Percentiles rank a stretch among this genome's conserved stretches.
These are phyloP conservation scores for Penicillium crystallinum DNA, from an alignment of 495 filamentous ascomycete genomes.

Conservation along the genomic window DNA sequence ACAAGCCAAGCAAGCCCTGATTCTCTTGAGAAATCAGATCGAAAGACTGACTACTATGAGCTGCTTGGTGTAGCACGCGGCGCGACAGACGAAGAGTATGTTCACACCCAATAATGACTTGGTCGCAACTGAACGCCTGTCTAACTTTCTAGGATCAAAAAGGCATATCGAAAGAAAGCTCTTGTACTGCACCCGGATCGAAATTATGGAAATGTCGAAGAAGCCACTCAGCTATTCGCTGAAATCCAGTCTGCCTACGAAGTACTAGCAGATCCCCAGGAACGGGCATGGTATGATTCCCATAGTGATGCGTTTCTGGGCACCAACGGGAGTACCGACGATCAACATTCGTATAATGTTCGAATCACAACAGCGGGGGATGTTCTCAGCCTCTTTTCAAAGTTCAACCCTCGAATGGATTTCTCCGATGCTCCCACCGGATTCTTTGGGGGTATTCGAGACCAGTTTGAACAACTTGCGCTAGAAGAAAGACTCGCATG, in stretches of 20 bases:
- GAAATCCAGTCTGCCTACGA: conserved; percentile 92
- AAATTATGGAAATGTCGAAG: conserved; percentile 81
- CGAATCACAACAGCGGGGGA: conserved; percentile 73
- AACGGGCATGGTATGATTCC: conserved; percentile 95
- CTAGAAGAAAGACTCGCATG: conserved; percentile 71
- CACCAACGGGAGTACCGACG: conserved; percentile 40
- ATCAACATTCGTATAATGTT: conserved; percentile 56
- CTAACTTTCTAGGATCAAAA: conserved; percentile 65
- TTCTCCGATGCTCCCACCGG: conserved; percentile 69
- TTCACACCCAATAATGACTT: neutral
- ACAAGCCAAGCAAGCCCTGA: conserved; percentile 35
- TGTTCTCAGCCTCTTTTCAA: conserved; percentile 65
- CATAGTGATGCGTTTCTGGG: conserved; percentile 80
- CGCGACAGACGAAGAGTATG: conserved; percentile 81
- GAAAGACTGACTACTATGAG: conserved; percentile 89
- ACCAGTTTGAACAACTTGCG: conserved; percentile 75
- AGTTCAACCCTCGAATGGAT: conserved; percentile 69
- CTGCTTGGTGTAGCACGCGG: conserved; percentile 66
- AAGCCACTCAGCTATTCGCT: conserved; percentile 78
- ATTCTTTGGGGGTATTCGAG: conserved; percentile 75
- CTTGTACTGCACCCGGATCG: conserved; percentile 93
- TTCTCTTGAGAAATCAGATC: conserved; percentile 18
- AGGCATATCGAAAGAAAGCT: conserved; percentile 84
- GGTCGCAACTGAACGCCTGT: conserved; percentile 5
- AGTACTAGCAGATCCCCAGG: conserved; percentile 89